Base-by-base conservation (phyloP, 73 alveolate genomes). In the Paramecium tetraurelia region DNA sequence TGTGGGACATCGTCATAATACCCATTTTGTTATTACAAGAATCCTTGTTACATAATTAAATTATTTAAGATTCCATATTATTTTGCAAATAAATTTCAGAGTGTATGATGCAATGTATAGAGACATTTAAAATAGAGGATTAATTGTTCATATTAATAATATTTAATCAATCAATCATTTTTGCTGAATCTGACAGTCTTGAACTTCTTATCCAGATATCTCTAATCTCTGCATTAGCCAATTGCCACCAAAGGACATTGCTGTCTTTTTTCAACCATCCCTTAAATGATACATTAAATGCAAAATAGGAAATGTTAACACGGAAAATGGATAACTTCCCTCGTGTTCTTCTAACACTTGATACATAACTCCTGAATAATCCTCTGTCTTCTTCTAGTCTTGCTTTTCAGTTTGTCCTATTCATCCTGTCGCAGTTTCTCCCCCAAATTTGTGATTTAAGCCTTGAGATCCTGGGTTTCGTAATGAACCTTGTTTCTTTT, bases 11-110 rank as follows among this genome's bases (percentile, higher is more conserved):
- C 84, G 14, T 33, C 84, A 63, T 63, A 27, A 5, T 63, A 63
- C 4, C 84, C 84, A 63, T 63, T 63, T 63, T 63, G 84, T 63
- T 63, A 63, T 7, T 63, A 63, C 27, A 63, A 16, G 27, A 63
- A 63, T 63, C 84, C 84, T 63, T 63, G 27, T 33, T 63, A 63
- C 84, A 63, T 63, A 63, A 63, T 31, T 63, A 14, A 63, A 63
- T 31, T 27, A 63, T 31, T 63, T 3, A 63, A 63, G 84, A 63
- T 63, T 63, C 84, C 84, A 63, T 63, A 63, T 63, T 27, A 2
- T 63, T 18, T n/a, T 53, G 69, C 1, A 18, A 53, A 18, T 53
- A 53, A 53, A 53, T 53, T 18, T 53, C 33, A 53, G 3, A 1
- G 6, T 53, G 2, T 53, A 53, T 53, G 69, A 53, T 53, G 69